Base-by-base conservation (phyloP, 495 filamentous ascomycete species). In the Letharia columbiana region DNA sequence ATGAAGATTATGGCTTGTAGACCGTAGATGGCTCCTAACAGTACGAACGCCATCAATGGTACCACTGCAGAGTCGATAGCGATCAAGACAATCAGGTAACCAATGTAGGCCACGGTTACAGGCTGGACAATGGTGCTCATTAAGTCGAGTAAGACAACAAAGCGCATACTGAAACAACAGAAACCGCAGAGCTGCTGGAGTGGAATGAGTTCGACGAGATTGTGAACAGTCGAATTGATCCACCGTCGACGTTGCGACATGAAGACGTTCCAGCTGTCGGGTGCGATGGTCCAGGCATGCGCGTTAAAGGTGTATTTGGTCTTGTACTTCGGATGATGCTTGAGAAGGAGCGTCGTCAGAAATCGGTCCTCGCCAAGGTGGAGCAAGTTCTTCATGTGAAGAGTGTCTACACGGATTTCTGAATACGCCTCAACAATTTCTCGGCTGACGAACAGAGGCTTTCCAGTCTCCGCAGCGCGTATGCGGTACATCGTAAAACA, bases 181-280 rank as follows among this genome's bases (percentile, higher is more conserved):
- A 99, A 99, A 75, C 94, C 94, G 77, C 94, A 99, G 41, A 99
- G 86, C 73, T 98, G 89, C 61, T 89, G 84, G 74, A 99, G 77
- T 9, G 92, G 92, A 71, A 98, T 92, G 61, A 99, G 86, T 74
- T 99, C 94, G 69, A 94, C 89, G 68, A 99, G 81, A 75, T 99
- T 99, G 81, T 99, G 94, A 31, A 99, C 89, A 4, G 94, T 99
- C 41, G 93, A 97, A 78, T 99, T 99, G 77, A 99, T 99, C 94
- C 94, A 98, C 73, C 94, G 88, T 77, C 94, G 92, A 78, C 94
- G 91, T 75, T 99, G 94, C 13, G 94, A 99, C 71, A 99, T 80
- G 83, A 99, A 96, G 54, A 99, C 90, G 33, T 82, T 79, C 87
- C 91, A 98, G 67, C 86, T 89, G 71, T 98, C 95, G 1, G 94